Conservation (phyloP, 2,329 filamentous ascomycete genomes). For the Paracoccidioides lutzii region DNA sequence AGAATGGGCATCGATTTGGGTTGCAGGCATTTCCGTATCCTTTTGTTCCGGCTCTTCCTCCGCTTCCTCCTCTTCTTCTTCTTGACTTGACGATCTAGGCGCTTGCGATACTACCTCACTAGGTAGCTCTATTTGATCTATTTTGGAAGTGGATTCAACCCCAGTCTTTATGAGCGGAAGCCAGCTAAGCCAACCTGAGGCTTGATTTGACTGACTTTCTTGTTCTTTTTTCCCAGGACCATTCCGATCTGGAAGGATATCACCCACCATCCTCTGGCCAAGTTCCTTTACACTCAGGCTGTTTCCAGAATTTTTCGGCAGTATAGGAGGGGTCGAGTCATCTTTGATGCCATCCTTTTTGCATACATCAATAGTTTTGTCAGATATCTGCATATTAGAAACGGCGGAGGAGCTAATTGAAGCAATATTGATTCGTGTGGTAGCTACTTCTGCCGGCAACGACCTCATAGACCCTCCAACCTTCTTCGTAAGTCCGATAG, state of each 20-base stretch:
- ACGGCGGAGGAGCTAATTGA: conserved; percentile 28
- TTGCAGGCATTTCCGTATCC: not conserved
- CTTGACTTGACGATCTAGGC: not conserved
- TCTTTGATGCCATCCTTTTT: conserved; percentile 4
- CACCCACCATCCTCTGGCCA: not conserved
- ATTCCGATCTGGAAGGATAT: not conserved
- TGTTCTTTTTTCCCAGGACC: conserved; percentile 12
- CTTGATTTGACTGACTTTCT: conserved; percentile 9
- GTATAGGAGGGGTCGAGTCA: not conserved
- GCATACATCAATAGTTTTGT: conserved; percentile 8
- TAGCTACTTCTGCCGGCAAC: conserved; percentile 33
- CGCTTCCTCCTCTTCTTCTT: not conserved
- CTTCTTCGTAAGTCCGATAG: conserved; percentile 25
- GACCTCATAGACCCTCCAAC: conserved; percentile 30
- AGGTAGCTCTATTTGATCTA: conserved; percentile 6
- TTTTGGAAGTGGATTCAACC: conserved; percentile 9
- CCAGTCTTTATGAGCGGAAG: conserved; percentile 9
- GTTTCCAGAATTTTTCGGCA: not conserved
- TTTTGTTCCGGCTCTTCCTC: conserved; percentile 3
- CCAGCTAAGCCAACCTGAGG: conserved; percentile 11
- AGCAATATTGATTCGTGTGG: conserved; percentile 34
- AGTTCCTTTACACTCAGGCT: not conserved
- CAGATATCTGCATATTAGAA: conserved; percentile 14
- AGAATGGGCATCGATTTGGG: conserved; percentile 5
- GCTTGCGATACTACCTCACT: not conserved